phyloP scores from a whole-genome alignment of 306 rosid species.

The Lathyrus sativus region DNA sequence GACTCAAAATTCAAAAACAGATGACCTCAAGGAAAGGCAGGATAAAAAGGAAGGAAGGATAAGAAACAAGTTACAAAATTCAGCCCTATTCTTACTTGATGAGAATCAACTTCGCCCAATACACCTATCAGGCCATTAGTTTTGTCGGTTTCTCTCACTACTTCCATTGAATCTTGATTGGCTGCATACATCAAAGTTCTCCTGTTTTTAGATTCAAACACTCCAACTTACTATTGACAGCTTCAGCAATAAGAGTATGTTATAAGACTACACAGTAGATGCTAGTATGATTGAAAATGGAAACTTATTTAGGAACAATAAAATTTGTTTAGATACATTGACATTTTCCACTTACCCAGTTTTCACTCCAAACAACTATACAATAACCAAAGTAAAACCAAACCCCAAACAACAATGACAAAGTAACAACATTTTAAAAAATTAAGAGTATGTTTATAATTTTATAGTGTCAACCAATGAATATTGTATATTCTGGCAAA shows the following conservation, averaged over 20 bases:
- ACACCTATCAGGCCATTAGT: slow-evolving; percentile 60
- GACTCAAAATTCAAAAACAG: slow-evolving; percentile 9
- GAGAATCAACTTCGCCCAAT: slow-evolving; percentile 55
- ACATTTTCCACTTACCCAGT: no score
- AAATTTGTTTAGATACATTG: no score
- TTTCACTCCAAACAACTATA: no score
- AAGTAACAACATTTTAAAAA: no score
- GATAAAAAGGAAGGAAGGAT: slow-evolving; percentile 19
- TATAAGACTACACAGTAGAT: slow-evolving; percentile 6
- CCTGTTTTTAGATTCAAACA: slow-evolving; percentile 80
- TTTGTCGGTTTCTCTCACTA: slow-evolving; percentile 57
- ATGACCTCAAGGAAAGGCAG: slow-evolving; percentile 1
- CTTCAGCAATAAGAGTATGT: slow-evolving; percentile 35
- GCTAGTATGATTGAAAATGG: neutral
- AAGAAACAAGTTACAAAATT: slow-evolving; percentile 14
- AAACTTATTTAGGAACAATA: no score
- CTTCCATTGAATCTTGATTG: slow-evolving; percentile 74
- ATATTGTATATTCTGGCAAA: no score
- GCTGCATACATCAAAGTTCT: slow-evolving; percentile 78
- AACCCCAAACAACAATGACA: no score
- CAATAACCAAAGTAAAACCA: no score
- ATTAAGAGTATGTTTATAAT: no score
- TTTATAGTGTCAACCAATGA: no score
- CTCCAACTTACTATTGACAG: slow-evolving; percentile 53
- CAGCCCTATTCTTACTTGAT: slow-evolving; percentile 50